These are phyloP conservation scores for Silene uniflora DNA, from an alignment of 148 eudicot genomes.

Conservation along the genomic window DNA sequence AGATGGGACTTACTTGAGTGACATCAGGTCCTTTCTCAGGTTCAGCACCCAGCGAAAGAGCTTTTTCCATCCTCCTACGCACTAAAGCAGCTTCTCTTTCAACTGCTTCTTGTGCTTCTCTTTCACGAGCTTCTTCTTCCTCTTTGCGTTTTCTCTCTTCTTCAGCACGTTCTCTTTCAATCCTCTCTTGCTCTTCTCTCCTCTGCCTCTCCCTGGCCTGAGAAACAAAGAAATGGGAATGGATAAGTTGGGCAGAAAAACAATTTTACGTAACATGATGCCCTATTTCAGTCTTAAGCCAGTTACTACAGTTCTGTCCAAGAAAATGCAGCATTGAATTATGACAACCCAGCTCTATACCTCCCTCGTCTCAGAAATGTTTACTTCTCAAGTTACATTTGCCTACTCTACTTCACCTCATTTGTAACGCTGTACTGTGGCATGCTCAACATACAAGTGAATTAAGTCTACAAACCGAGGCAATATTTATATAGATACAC, in stretches of 20 bases:
- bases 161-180: conserved; percentile 91
- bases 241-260: conserved; percentile 4
- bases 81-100: conserved; percentile 90
- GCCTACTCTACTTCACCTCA: background rate
- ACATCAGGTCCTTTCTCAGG: conserved; percentile 94
- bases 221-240: background rate
- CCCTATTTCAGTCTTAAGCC: background rate
- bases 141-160: conserved; percentile 77
- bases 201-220: conserved; percentile 96
- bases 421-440: background rate
- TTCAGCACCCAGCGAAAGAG: conserved; percentile 71
- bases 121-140: conserved; percentile 93
- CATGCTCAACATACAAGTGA: background rate
- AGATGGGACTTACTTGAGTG: conserved; percentile 63
- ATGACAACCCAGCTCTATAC: background rate
- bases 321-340: conserved; percentile 6
- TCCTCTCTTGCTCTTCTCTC: conserved; percentile 79
- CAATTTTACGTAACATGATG: background rate
- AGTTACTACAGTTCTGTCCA: background rate
- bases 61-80: conserved; percentile 73
- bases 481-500: background rate
- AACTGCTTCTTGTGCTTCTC: conserved; percentile 83
- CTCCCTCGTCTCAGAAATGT: background rate
- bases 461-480: background rate
- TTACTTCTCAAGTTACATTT: background rate